phyloP scores from a whole-genome alignment of 768 basidiomycete genomes.

The Leccinum arenicola region DNA sequence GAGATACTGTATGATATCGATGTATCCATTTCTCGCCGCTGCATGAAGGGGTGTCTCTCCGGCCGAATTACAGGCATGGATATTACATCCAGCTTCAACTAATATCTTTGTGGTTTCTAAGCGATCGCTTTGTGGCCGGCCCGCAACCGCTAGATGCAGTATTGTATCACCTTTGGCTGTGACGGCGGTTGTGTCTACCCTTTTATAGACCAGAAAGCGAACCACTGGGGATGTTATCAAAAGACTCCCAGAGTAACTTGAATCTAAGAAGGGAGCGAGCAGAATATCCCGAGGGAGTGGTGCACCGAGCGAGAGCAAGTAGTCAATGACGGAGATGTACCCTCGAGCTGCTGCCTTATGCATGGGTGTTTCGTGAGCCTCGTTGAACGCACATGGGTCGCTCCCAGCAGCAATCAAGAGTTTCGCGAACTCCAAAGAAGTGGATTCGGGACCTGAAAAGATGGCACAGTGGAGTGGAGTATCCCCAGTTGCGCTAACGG shows the following conservation, averaged over 20 bases:
- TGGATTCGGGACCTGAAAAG: not conserved
- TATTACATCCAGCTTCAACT: not conserved
- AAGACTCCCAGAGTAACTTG: no score
- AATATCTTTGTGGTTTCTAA: no score
- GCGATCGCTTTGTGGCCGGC: no score
- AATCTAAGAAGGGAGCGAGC: not conserved
- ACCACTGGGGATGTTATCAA: no score
- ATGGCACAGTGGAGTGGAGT: not conserved
- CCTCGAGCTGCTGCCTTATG: not conserved
- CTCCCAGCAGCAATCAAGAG: not conserved
- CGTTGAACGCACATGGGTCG: not conserved
- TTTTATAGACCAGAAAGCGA: no score
- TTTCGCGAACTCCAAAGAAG: not conserved
- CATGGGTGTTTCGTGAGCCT: not conserved
- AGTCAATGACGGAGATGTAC: not conserved
- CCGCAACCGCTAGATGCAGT: no score
- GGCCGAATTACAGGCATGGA: not conserved
- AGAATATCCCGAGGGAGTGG: not conserved
- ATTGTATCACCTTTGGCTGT: no score
- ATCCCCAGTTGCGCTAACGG: not conserved
- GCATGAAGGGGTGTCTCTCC: not conserved
- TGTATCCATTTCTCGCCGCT: not conserved
- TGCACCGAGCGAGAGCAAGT: not conserved
- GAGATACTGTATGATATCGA: not conserved
- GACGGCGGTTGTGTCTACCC: no score